These are phyloP conservation scores for Gynandropsis gynandra DNA, from an alignment of 345 rosid genomes.

Conservation along the genomic window DNA sequence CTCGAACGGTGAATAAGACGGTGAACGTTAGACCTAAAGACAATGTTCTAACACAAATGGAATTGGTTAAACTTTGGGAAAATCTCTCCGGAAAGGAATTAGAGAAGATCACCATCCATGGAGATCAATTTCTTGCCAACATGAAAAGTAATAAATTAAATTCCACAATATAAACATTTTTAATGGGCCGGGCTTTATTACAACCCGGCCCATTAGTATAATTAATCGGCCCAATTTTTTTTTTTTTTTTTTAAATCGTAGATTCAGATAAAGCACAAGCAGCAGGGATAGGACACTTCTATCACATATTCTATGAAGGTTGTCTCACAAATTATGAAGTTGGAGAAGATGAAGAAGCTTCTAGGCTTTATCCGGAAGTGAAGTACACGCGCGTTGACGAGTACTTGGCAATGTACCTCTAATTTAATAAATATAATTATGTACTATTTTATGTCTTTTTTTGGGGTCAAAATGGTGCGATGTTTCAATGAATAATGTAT, in stretches of 20 bases:
- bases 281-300: constrained; percentile 77
- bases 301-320: constrained; percentile 77
- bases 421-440: constrained; percentile 1
- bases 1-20: constrained; percentile 58
- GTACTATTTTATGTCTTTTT: too few species aligned
- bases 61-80: constrained; percentile 67
- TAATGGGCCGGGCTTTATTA: constrained; percentile 3
- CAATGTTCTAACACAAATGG: constrained; percentile 50
- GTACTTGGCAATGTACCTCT: constrained; percentile 40
- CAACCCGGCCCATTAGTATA: neutral
- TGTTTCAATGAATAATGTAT: too few species aligned
- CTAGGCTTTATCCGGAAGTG: constrained; percentile 68
- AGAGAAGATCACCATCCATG: constrained; percentile 40
- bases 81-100: constrained; percentile 39
- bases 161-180: neutral
- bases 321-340: constrained; percentile 66
- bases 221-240: neutral
- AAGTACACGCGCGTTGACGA: constrained; percentile 59
- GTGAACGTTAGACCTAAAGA: constrained; percentile 44
- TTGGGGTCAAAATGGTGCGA: too few species aligned
- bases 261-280: constrained; percentile 46
- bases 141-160: constrained; percentile 37
- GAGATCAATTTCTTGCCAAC: constrained; percentile 49
- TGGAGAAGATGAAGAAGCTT: constrained; percentile 61
- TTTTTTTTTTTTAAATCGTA: constrained; percentile 18